Conservation (phyloP, 495 filamentous ascomycete species). For the Elaphomyces granulatus region DNA sequence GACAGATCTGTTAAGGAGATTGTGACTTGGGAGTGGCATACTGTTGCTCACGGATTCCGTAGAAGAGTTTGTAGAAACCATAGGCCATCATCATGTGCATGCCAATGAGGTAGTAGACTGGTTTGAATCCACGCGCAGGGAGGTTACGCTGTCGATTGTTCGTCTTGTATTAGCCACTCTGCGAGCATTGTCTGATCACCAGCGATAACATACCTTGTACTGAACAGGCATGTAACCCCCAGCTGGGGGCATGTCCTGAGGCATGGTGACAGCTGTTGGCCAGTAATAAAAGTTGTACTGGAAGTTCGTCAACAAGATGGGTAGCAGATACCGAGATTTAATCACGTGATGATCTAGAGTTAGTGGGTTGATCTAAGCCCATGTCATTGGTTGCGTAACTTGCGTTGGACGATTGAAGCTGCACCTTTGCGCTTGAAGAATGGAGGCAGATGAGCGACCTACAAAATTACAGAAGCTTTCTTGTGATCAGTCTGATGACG, state of each 20-base stretch:
- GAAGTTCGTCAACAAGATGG: no score
- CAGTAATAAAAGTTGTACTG: no score
- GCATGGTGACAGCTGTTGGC: conserved; percentile 27
- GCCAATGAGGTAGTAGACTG: conserved; percentile 56
- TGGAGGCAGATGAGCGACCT: conserved; percentile 41
- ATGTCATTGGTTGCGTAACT: no score
- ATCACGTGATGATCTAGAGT: no score
- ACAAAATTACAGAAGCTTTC: conserved; percentile 37
- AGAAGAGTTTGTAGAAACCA: conserved; percentile 69
- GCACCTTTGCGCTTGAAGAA: no score
- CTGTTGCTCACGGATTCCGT: conserved; percentile 76
- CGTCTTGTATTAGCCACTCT: neutral
- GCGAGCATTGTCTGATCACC: no score
- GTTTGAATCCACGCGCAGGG: conserved; percentile 81
- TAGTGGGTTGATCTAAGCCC: no score
- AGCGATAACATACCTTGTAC: conserved; percentile 84
- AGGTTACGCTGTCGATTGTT: conserved; percentile 58
- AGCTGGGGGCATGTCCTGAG: conserved; percentile 77
- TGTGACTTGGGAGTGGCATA: conserved; percentile 42
- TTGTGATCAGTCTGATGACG: conserved; percentile 11
- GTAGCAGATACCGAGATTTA: no score
- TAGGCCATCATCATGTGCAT: conserved; percentile 67
- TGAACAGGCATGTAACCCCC: conserved; percentile 94
- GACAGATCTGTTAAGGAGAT: conserved; percentile 3
- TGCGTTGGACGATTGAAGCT: no score